Conservation (phyloP, 1,284 basidiomycete genomes). For the Ganoderma lucidum region DNA sequence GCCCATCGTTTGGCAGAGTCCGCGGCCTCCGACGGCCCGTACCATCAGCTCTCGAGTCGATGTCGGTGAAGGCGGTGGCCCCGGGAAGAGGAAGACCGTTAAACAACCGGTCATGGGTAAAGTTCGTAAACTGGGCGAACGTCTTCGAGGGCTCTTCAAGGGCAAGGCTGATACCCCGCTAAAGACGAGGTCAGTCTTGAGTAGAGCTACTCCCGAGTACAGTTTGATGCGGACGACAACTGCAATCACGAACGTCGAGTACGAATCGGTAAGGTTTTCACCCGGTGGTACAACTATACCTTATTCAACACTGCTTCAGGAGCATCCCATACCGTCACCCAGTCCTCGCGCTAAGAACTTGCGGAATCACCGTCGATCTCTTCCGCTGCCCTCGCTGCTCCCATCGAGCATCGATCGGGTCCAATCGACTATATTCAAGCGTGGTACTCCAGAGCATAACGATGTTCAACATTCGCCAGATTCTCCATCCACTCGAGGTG, state of each 20-base stretch:
- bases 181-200: constrained; percentile 6
- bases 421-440: not conserved
- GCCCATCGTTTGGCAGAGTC: constrained; percentile 17
- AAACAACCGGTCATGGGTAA: constrained; percentile 28
- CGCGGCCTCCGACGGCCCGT: constrained; percentile 11
- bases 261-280: constrained; percentile 39
- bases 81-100: constrained; percentile 2
- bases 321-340: constrained; percentile 39
- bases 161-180: constrained; percentile 18
- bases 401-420: constrained; percentile 19
- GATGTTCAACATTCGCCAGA: not conserved
- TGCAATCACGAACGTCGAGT: constrained; percentile 38
- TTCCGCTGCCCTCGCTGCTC: constrained; percentile 31
- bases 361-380: constrained; percentile 33
- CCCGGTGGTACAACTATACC: not conserved
- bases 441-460: not conserved
- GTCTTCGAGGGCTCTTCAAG: constrained; percentile 40
- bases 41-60: constrained; percentile 34
- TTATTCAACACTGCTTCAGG: constrained; percentile 23
- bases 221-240: constrained; percentile 38
- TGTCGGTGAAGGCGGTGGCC: constrained; percentile 20
- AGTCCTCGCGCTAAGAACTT: constrained; percentile 27
- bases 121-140: constrained; percentile 36
- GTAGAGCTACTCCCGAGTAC: constrained; percentile 21
- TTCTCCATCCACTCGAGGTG: not conserved